These are phyloP conservation scores for Punctularia strigosozonata DNA, from an alignment of 768 basidiomycete genomes.

Conservation along the genomic window DNA sequence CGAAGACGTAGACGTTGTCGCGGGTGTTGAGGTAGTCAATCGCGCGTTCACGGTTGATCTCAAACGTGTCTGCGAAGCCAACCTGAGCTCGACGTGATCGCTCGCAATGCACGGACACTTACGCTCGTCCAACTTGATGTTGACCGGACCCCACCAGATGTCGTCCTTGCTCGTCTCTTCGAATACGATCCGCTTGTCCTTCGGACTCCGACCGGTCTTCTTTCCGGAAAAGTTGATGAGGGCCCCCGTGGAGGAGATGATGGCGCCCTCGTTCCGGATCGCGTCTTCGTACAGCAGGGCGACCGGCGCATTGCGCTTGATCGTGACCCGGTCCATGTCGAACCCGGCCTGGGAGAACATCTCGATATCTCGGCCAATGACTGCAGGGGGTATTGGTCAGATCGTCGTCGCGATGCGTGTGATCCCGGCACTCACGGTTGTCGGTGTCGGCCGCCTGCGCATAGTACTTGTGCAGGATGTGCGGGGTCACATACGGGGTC, in stretches of 20 bases:
- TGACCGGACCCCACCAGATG: conserved; percentile 99
- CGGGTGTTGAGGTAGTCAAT: conserved; percentile 99
- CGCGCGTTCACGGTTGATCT: conserved; percentile 97
- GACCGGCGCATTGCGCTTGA: conserved; percentile 87
- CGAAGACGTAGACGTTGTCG: conserved; percentile 96
- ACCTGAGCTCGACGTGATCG: neutral
- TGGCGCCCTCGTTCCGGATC: conserved; percentile 95
- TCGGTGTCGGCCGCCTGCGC: conserved; percentile 65
- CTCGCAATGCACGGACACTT: conserved; percentile 18
- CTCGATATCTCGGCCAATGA: conserved; percentile 87
- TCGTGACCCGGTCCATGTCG: conserved; percentile 94
- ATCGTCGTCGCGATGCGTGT: neutral
- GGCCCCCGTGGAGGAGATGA: conserved; percentile 92
- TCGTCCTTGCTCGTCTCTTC: conserved; percentile 95
- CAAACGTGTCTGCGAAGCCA: conserved; percentile 73
- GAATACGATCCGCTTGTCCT: conserved; percentile 99
- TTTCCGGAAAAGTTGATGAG: conserved; percentile 99
- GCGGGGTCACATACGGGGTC: conserved; percentile 80
- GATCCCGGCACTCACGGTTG: conserved; percentile 36
- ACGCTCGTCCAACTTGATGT: conserved; percentile 99
- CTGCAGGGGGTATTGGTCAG: conserved; percentile 25
- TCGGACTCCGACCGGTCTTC: conserved; percentile 96
- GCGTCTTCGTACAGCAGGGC: conserved; percentile 96
- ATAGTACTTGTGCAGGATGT: conserved; percentile 82
- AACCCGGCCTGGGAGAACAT: conserved; percentile 99